Base-by-base conservation (phyloP, 2,329 filamentous ascomycete genomes). In the Gaeumannomyces sp. region DNA sequence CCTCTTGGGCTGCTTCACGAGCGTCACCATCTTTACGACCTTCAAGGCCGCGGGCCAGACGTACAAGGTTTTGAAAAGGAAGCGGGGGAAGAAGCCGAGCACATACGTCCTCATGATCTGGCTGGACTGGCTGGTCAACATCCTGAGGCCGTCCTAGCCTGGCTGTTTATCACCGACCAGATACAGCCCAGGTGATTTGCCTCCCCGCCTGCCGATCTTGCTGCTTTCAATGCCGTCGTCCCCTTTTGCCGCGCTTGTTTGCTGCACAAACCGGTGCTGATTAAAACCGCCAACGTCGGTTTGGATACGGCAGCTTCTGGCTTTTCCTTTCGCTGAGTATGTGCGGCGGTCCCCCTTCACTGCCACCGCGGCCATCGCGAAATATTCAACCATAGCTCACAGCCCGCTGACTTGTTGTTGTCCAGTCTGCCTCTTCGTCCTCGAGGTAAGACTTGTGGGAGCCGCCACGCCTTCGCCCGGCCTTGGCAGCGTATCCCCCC, bases 401-500 rank as follows among this genome's bases (percentile, higher is more conserved):
- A n/a, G 22, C 33, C 33, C n/a, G n/a, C 59, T 14, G 6, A 31
- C 33, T 19, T 61, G n/a, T n/a, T n/a, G n/a, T 16, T 31, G 10
- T 35, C 33, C 28, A 68, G 65, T 68, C 25, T 63, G 68, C 68
- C 38, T 76, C 66, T 14, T 35, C 11, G 33, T 35, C 33, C 33
- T 35, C 11, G 33, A 35, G 33, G 33, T 35, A 35, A 13, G 33
- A 2, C 11, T 1, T 14, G 29, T 35, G 11, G 33, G 14, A 35
- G 33, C 13, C 11, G 8, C 11, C 33, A 35, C 33, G 11, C 33
- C 33, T 35, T 1, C 11, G 2, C 33, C 11, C 11, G 33, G 3
- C 29, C 29, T 6, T 29, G n/a, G n/a, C n/a, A n/a, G n/a, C n/a
- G n/a, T n/a, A n/a, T n/a, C n/a, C n/a, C n/a, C n/a, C n/a, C n/a